phyloP scores from a whole-genome alignment of 2,329 filamentous ascomycete genomes.

The Botrytis hyacinthi region DNA sequence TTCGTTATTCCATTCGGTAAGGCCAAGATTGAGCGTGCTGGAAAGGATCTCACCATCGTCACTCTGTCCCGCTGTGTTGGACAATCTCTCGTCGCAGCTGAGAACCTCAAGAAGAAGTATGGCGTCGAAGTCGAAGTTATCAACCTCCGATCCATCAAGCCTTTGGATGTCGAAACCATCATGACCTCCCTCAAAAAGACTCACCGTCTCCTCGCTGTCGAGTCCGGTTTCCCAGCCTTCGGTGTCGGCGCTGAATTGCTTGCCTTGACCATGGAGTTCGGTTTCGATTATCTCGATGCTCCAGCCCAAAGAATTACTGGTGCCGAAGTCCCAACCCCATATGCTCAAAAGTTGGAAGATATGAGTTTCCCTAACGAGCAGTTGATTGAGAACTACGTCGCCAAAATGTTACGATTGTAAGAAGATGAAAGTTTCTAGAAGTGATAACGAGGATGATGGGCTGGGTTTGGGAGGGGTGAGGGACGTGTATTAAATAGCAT shows the following conservation, averaged over 20 bases:
- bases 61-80: conserved; percentile 93
- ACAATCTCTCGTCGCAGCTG: conserved; percentile 82
- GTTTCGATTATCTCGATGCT: conserved; percentile 94
- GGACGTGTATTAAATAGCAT: conserved; percentile 18
- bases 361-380: conserved; percentile 91
- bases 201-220: conserved; percentile 82
- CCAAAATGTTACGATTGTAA: conserved; percentile 82
- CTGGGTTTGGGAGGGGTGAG: neutral
- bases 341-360: conserved; percentile 88
- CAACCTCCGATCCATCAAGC: conserved; percentile 97
- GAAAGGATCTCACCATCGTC: conserved; percentile 95
- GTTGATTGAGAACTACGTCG: conserved; percentile 82
- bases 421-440: conserved; percentile 1
- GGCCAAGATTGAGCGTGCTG: conserved; percentile 95
- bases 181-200: conserved; percentile 99
- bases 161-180: conserved; percentile 91
- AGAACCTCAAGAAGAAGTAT: conserved; percentile 93
- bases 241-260: conserved; percentile 92
- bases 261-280: conserved; percentile 94
- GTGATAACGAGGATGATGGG: conserved; percentile 4
- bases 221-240: conserved; percentile 95
- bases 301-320: conserved; percentile 93
- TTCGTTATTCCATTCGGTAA: conserved; percentile 98
- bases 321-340: conserved; percentile 95
- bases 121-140: conserved; percentile 94